Evolutionary conservation across 805 yeast species (phyloP).

Genomic region (Metschnikowia matae): DNA sequence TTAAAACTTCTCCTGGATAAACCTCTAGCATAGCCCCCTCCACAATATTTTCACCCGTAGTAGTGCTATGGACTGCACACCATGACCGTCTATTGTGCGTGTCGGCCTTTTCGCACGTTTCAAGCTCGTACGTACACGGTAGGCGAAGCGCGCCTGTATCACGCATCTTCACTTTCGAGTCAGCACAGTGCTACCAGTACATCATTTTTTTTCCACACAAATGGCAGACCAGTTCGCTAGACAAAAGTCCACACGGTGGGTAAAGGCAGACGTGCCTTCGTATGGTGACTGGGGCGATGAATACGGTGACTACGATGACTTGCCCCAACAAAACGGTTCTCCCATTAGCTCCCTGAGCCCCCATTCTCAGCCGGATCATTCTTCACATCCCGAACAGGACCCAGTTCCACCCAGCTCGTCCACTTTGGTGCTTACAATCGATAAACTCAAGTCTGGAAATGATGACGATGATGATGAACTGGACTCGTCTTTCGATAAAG

Average conservation of each 20-base stretch:
- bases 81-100: neutral
- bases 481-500: conserved; percentile 6
- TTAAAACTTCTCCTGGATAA: too few species aligned
- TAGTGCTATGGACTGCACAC: neutral
- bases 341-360: neutral
- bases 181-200: neutral
- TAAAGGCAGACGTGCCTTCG: conserved; percentile 37
- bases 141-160: conserved; percentile 2
- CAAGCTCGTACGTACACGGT: neutral
- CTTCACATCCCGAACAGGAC: neutral
- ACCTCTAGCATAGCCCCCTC: too few species aligned
- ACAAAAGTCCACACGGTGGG: conserved; percentile 44
- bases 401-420: conserved; percentile 5
- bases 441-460: conserved; percentile 12
- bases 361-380: neutral
- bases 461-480: conserved; percentile 5
- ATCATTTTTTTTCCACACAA: neutral
- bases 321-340: conserved; percentile 19
- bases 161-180: neutral
- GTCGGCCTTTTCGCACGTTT: conserved; percentile 4
- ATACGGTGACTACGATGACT: conserved; percentile 27
- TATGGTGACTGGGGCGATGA: conserved; percentile 43
- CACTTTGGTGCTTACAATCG: conserved; percentile 34
- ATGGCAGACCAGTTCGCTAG: conserved; percentile 38
- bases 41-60: neutral